Base-by-base conservation (phyloP, 2,329 filamentous ascomycete genomes). In the Colletotrichum cuscutae region DNA sequence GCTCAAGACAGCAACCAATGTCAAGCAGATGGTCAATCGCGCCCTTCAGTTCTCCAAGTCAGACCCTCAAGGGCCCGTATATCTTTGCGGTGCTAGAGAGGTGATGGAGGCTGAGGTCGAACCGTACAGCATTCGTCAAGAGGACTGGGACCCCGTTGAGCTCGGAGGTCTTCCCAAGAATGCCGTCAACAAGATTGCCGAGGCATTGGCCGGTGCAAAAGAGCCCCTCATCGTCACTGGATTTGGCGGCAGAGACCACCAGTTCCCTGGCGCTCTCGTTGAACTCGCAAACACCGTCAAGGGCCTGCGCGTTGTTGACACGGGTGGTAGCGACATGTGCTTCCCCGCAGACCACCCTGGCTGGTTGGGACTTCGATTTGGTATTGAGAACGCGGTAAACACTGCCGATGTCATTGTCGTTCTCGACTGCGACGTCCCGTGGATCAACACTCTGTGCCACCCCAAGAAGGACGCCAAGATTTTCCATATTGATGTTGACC, bases 401-500 rank as follows among this genome's bases (percentile, higher is more conserved):
- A 90, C 90, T 0, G 94, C 95, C 0, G 96, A 98, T 80, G 89
- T 95, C 12, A 97, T 98, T 72, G 76, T 98, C 1, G 92, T 98
- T 2, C 79, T 97, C 28, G 93, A 98, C 81, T 97, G 95, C 75
- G 95, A 98, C 79, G 95, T 98, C 0, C 95, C 95, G 0, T 98
- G 95, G 95, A 95, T 98, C 68, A 91, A 92, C n/a, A 97, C 94
- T 0, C 90, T 91, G 19, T 91, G 89, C 81, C 86, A 85, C 75
- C 91, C 91, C 0, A 81, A 81, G 1, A 80, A 83, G 2, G 84
- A 86, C 19, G 87, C 88, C 24, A 86, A 84, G 74, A 83, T 93
- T 68, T 92, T 89, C 81, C 91, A 93, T 77, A 86, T 93, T 56
- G 91, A 93, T 76, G 85, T 91, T 60, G 91, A 93, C 75, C 90